Conservation (phyloP, 2,329 filamentous ascomycete species). For the Colletotrichum lini region DNA sequence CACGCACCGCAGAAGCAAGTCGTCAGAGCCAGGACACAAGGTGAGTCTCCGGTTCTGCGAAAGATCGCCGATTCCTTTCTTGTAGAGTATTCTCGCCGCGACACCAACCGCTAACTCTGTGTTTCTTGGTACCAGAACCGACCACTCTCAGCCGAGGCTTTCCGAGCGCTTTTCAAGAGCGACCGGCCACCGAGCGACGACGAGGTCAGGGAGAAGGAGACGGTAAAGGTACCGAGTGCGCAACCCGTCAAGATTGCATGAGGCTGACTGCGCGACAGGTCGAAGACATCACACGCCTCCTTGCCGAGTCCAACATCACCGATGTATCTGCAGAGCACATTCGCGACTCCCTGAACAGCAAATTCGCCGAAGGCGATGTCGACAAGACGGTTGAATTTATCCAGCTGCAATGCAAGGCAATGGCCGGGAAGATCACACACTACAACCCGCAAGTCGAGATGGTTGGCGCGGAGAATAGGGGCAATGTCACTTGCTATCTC, state of each 20-base stretch:
- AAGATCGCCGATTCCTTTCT: constrained; percentile 26
- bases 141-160: constrained; percentile 68
- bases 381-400: constrained; percentile 84
- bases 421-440: constrained; percentile 81
- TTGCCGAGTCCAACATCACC: constrained; percentile 60
- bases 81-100: constrained; percentile 6
- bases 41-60: constrained; percentile 52
- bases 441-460: constrained; percentile 82
- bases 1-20: constrained; percentile 68
- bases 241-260: background rate
- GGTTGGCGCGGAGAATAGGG: constrained; percentile 88
- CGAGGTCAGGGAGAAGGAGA: constrained; percentile 64
- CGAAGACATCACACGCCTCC: constrained; percentile 50
- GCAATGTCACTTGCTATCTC: constrained; percentile 92
- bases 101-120: constrained; percentile 24
- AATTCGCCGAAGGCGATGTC: constrained; percentile 77
- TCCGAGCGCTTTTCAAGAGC: constrained; percentile 75
- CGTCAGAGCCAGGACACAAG: constrained; percentile 68
- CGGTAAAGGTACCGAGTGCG: constrained; percentile 55
- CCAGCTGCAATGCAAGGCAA: constrained; percentile 83
- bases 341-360: constrained; percentile 69
- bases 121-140: constrained; percentile 57
- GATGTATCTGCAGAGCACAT: constrained; percentile 71
- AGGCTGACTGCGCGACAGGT: constrained; percentile 46
- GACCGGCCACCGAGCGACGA: constrained; percentile 72